Evolutionary conservation across 192 early-diverging fungal species (phyloP).

Genomic region (Mycoemilia scoparia): DNA sequence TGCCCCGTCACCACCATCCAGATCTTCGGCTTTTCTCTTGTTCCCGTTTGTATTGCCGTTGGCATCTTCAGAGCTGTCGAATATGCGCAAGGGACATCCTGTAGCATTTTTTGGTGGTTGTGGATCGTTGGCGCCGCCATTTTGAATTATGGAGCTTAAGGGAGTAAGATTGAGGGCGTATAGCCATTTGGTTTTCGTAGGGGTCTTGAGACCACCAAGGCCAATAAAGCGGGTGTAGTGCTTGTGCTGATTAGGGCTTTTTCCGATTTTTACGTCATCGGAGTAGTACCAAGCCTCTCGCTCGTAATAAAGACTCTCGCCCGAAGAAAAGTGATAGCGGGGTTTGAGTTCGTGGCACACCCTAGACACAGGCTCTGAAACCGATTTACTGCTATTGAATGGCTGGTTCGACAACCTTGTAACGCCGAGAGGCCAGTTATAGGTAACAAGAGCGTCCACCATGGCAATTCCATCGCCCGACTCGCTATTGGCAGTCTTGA

Average conservation of each 20-base stretch:
- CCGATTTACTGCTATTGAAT: too few relatives aligned
- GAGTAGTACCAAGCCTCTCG: slow-evolving; percentile 53
- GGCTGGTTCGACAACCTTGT: slow-evolving; percentile 2
- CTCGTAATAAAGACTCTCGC: slow-evolving; percentile 56
- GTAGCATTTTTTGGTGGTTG: slow-evolving; percentile 35
- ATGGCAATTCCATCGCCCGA: too few relatives aligned
- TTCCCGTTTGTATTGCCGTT: slow-evolving; percentile 6
- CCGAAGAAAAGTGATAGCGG: slow-evolving; percentile 73
- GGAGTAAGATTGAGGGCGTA: slow-evolving; percentile 79
- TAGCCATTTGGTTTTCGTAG: slow-evolving; percentile 43
- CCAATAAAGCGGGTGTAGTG: slow-evolving; percentile 68
- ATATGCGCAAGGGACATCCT: slow-evolving; percentile 24
- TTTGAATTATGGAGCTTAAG: slow-evolving; percentile 23
- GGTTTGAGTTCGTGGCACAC: slow-evolving; percentile 39
- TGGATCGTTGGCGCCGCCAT: slow-evolving; percentile 6
- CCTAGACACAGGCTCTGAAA: neutral
- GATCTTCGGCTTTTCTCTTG: slow-evolving; percentile 3
- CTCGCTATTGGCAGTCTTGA: slow-evolving; percentile 21
- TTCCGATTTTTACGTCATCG: slow-evolving; percentile 11
- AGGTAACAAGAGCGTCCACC: slow-evolving; percentile 73
- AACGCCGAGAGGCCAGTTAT: slow-evolving; percentile 62
- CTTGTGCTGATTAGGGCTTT: slow-evolving; percentile 1
- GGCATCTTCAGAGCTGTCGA: slow-evolving; percentile 3
- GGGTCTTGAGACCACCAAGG: slow-evolving; percentile 44
- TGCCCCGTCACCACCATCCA: slow-evolving; percentile 1